These are phyloP conservation scores for Rhodotorula glutinis DNA, from an alignment of 1,284 basidiomycete genomes.

Conservation along the genomic window DNA sequence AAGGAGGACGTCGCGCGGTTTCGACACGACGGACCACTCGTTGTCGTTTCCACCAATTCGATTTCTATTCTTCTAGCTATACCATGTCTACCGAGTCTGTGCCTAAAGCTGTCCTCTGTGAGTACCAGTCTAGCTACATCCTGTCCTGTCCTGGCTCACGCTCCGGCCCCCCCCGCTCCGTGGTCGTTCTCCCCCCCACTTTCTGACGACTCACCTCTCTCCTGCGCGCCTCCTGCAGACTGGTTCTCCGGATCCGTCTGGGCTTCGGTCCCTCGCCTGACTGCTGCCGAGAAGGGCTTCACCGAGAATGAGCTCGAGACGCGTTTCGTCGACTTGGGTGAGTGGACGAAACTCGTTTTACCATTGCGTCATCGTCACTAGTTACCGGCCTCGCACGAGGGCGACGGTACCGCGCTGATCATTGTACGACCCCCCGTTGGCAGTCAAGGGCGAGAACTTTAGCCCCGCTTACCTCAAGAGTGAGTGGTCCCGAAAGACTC, in stretches of 20 bases:
- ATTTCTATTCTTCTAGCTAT: too few relatives aligned
- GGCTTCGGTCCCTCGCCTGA: conserved; percentile 49
- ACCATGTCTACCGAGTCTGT: conserved; percentile 5
- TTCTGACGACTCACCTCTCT: not conserved
- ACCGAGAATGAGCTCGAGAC: conserved; percentile 46
- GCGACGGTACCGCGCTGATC: too few relatives aligned
- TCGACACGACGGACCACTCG: too few relatives aligned
- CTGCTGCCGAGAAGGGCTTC: conserved; percentile 51
- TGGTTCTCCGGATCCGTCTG: conserved; percentile 45
- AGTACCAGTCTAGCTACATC: not conserved
- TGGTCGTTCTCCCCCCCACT: not conserved
- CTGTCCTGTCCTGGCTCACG: not conserved
- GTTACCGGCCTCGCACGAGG: not conserved
- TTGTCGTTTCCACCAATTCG: too few relatives aligned
- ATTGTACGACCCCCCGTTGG: too few relatives aligned
- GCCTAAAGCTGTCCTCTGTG: conserved; percentile 22
- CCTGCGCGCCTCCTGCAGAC: conserved; percentile 9
- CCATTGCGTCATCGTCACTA: conserved; percentile 41
- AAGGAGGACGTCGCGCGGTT: too few relatives aligned
- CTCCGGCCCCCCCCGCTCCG: not conserved
- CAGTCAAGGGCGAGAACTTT: conserved; percentile 53
- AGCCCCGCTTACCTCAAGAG: conserved; percentile 50
- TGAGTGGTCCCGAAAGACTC: too few relatives aligned
- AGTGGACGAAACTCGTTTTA: conserved; percentile 26
- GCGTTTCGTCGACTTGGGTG: conserved; percentile 48